phyloP scores from a whole-genome alignment of 352 stramenopile genomes.

The Phytophthora uliginosa region DNA sequence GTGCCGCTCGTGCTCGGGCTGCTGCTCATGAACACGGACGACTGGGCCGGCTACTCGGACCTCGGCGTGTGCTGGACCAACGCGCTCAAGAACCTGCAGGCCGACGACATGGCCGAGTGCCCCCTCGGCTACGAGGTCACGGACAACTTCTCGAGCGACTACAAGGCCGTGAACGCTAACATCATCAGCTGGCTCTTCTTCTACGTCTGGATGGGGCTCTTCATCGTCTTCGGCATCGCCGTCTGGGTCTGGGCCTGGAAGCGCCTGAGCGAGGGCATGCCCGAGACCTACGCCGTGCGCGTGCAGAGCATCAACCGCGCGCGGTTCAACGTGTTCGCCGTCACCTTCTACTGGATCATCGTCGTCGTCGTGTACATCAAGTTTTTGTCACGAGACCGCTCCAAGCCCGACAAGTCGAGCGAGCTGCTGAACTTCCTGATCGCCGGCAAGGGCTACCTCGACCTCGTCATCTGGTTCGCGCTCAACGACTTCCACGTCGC shows the following conservation, averaged over 20 bases:
- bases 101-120: constrained; percentile 46
- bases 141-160: constrained; percentile 70
- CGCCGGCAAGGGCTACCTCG: constrained; percentile 88
- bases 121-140: constrained; percentile 51
- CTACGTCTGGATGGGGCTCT: constrained; percentile 89
- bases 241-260: constrained; percentile 91
- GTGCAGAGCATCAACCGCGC: constrained; percentile 91
- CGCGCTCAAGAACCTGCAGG: constrained; percentile 70
- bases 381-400: constrained; percentile 73
- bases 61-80: constrained; percentile 91
- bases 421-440: constrained; percentile 92
- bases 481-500: constrained; percentile 88
- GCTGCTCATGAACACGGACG: constrained; percentile 74
- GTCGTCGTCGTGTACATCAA: constrained; percentile 84
- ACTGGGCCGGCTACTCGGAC: constrained; percentile 90
- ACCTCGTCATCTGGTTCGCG: constrained; percentile 91
- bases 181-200: constrained; percentile 91
- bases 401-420: constrained; percentile 63
- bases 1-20: constrained; percentile 66
- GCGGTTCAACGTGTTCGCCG: constrained; percentile 90
- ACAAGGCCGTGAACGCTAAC: constrained; percentile 87
- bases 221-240: constrained; percentile 84
- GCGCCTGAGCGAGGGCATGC: constrained; percentile 88
- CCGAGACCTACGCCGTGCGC: constrained; percentile 87
- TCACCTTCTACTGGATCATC: constrained; percentile 91